Evolutionary conservation across 176 grass and related monocot genomes (phyloP).

Genomic region (Raddia guianensis): DNA sequence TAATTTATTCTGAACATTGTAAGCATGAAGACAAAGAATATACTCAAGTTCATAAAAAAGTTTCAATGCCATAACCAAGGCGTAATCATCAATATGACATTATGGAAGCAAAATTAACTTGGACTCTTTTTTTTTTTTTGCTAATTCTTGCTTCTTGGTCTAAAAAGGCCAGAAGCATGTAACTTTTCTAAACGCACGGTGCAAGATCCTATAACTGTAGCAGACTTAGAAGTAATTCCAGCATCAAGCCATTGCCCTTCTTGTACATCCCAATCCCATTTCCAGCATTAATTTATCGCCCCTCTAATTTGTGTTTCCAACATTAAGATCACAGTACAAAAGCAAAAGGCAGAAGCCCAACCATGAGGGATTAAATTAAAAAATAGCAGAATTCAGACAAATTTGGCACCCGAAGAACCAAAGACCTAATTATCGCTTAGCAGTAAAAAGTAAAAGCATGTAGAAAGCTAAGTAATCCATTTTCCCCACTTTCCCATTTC

Average conservation of each 20-base stretch:
- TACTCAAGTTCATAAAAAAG: not conserved
- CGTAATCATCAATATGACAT: not conserved
- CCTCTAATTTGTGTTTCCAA: not conserved
- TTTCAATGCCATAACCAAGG: not conserved
- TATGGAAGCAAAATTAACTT: not conserved
- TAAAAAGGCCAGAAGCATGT: not conserved
- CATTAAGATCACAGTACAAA: not conserved
- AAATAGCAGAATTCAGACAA: not conserved
- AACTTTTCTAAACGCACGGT: not conserved
- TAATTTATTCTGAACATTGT: conserved; percentile 5
- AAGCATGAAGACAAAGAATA: not conserved
- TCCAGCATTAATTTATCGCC: not conserved
- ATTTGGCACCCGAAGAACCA: not conserved
- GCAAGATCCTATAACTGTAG: not conserved
- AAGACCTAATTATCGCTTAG: not conserved
- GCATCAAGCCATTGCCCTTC: not conserved
- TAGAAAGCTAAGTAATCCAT: not conserved
- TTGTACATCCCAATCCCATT: not conserved
- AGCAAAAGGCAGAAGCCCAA: not conserved
- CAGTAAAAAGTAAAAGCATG: not conserved
- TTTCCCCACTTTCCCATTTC: not conserved
- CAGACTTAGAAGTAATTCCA: not conserved
- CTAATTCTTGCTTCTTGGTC: not conserved
- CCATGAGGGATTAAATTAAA: not conserved
- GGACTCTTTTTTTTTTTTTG: not conserved